Evolutionary conservation across 257 asterid genomes (phyloP).

Genomic region (Petrea volubilis): DNA sequence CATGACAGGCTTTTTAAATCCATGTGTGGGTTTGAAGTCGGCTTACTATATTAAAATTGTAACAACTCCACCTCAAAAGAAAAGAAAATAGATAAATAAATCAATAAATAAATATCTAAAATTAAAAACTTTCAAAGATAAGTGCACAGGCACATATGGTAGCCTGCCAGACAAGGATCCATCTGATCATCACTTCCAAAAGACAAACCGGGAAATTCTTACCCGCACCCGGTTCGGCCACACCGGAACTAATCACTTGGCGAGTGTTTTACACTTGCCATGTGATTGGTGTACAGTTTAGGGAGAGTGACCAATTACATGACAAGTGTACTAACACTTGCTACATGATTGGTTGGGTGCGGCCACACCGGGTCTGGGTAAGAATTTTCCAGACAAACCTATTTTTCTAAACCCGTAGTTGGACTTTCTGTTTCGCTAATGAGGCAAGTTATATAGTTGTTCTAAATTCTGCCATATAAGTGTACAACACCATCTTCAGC

Average conservation of each 20-base stretch:
- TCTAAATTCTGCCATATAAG: conserved; percentile 13
- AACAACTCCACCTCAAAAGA: too few relatives aligned
- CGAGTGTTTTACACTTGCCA: too few relatives aligned
- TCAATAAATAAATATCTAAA: not conserved
- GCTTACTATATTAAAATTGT: not conserved
- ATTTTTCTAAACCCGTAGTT: not conserved
- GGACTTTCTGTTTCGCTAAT: conserved; percentile 10
- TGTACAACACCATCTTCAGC: conserved; percentile 11
- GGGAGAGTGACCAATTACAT: too few relatives aligned
- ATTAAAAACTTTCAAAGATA: not conserved
- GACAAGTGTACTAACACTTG: too few relatives aligned
- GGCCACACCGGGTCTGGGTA: too few relatives aligned
- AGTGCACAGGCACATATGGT: not conserved
- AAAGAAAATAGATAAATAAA: not conserved
- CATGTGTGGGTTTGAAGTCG: not conserved
- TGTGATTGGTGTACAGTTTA: too few relatives aligned
- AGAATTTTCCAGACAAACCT: too few relatives aligned
- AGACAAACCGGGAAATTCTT: conserved; percentile 46
- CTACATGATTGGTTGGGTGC: too few relatives aligned
- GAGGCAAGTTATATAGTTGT: not conserved
- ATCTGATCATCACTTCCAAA: conserved; percentile 45
- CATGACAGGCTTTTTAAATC: not conserved
- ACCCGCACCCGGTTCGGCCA: too few relatives aligned
- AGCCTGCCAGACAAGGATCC: conserved; percentile 11
- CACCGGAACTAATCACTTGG: too few relatives aligned